Percentiles rank a stretch among this genome's conserved stretches.
These are phyloP conservation scores for Boletales sp. DNA, from an alignment of 768 basidiomycete genomes.

Conservation along the genomic window DNA sequence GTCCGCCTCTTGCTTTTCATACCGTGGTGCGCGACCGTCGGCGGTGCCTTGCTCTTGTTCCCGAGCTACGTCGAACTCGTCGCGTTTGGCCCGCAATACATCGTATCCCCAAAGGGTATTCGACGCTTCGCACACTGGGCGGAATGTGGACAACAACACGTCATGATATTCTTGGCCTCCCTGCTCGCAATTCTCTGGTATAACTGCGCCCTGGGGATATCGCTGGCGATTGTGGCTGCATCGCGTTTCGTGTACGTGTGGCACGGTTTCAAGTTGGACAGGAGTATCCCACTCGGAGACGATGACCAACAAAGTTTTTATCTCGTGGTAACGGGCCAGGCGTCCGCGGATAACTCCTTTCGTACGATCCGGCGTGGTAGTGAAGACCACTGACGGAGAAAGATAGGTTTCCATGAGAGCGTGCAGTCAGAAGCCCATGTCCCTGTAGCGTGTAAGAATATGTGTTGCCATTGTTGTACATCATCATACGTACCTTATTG, in stretches of 20 bases:
- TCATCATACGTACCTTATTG: too few species aligned
- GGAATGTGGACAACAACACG: constrained; percentile 32
- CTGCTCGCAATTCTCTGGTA: constrained; percentile 19
- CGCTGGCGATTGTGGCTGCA: constrained; percentile 12
- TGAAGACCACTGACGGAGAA: too few species aligned
- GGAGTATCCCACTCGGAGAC: constrained; percentile 26
- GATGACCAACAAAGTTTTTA: constrained; percentile 35
- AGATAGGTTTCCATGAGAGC: too few species aligned
- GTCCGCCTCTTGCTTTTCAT: constrained; percentile 27
- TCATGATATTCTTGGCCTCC: constrained; percentile 31
- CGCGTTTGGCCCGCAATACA: constrained; percentile 30
- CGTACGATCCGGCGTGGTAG: background rate
- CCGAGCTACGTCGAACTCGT: constrained; percentile 25
- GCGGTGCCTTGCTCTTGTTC: constrained; percentile 29
- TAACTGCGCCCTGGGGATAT: constrained; percentile 14
- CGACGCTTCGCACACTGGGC: constrained; percentile 38
- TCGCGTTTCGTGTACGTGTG: constrained; percentile 29
- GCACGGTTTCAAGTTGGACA: constrained; percentile 22
- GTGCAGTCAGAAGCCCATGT: too few species aligned
- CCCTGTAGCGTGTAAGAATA: too few species aligned
- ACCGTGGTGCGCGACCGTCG: constrained; percentile 36
- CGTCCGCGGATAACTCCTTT: constrained; percentile 3
- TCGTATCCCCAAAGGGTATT: constrained; percentile 25
- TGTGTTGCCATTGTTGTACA: too few species aligned
- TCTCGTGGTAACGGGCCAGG: constrained; percentile 23